Conservation (phyloP, 331 rosid species). For the Quercus phellos region DNA sequence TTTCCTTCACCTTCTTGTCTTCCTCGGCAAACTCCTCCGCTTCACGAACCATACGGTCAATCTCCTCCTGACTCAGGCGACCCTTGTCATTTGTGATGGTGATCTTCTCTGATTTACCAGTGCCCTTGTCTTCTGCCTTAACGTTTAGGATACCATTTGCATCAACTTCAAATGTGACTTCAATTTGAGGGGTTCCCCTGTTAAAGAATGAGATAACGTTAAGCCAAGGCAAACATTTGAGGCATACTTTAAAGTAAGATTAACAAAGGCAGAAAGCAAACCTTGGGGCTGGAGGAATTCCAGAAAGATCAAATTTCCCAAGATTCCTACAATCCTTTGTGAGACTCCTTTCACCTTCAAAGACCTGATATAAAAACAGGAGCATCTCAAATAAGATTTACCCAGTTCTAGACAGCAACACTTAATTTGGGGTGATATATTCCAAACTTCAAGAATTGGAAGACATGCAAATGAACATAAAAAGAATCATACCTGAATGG, state of each 20-base stretch:
- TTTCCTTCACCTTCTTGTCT: slow-evolving; percentile 92
- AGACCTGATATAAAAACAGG: slow-evolving; percentile 41
- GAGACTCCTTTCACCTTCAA: slow-evolving; percentile 95
- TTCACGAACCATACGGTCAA: slow-evolving; percentile 86
- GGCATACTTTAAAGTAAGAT: not conserved
- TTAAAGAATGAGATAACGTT: not conserved
- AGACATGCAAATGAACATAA: not conserved
- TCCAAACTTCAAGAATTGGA: slow-evolving; percentile 1
- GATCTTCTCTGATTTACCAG: slow-evolving; percentile 88
- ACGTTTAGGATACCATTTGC: slow-evolving; percentile 89
- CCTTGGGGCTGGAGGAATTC: slow-evolving; percentile 98
- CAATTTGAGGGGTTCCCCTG: slow-evolving; percentile 97
- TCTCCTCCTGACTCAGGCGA: slow-evolving; percentile 87
- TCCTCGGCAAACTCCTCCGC: slow-evolving; percentile 93
- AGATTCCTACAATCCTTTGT: slow-evolving; percentile 88
- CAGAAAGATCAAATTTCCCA: slow-evolving; percentile 74
- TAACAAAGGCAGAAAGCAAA: slow-evolving; percentile 21
- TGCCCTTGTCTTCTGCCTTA: slow-evolving; percentile 93
- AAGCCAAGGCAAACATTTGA: not conserved
- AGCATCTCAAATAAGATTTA: not conserved
- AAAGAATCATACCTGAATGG: slow-evolving; percentile 64
- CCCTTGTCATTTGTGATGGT: slow-evolving; percentile 94
- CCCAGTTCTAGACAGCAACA: not conserved
- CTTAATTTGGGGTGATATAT: not conserved
- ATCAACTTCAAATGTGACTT: slow-evolving; percentile 92